These are phyloP conservation scores for Globisporangium paroecandrum DNA, from an alignment of 352 stramenopile genomes.

Conservation along the genomic window DNA sequence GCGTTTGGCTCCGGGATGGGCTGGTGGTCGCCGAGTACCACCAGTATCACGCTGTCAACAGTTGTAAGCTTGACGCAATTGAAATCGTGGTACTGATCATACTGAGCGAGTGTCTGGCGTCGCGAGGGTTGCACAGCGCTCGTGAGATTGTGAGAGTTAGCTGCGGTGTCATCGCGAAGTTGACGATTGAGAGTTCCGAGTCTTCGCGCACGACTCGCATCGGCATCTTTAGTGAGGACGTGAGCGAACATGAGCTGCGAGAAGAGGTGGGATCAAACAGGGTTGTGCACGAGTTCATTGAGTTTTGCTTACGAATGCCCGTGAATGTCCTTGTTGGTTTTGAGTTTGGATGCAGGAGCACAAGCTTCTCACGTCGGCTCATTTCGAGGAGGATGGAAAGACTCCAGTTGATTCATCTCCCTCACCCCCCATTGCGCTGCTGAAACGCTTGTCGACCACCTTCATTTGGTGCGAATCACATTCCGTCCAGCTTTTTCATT, in stretches of 20 bases:
- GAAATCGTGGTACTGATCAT: constrained; percentile 13
- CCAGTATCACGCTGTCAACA: not conserved
- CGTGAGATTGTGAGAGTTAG: not conserved
- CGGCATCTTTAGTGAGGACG: not conserved
- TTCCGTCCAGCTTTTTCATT: not conserved
- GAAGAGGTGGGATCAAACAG: not conserved
- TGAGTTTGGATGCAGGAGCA: not conserved
- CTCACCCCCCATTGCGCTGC: not conserved
- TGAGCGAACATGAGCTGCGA: constrained; percentile 10
- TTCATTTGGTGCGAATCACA: not conserved
- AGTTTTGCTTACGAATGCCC: not conserved
- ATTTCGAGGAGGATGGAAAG: not conserved
- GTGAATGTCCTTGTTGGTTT: not conserved
- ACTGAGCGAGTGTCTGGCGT: constrained; percentile 8
- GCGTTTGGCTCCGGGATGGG: constrained; percentile 5
- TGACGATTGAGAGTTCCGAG: constrained; percentile 3
- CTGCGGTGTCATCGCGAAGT: not conserved
- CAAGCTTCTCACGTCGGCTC: not conserved
- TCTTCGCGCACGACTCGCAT: not conserved
- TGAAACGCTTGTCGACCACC: not conserved
- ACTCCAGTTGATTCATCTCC: not conserved
- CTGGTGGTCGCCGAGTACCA: constrained; percentile 3
- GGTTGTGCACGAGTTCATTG: not conserved
- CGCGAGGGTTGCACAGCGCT: constrained; percentile 3
- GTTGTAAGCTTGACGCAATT: not conserved